phyloP scores from a whole-genome alignment of 768 basidiomycete genomes.

The Suillus subaureus region DNA sequence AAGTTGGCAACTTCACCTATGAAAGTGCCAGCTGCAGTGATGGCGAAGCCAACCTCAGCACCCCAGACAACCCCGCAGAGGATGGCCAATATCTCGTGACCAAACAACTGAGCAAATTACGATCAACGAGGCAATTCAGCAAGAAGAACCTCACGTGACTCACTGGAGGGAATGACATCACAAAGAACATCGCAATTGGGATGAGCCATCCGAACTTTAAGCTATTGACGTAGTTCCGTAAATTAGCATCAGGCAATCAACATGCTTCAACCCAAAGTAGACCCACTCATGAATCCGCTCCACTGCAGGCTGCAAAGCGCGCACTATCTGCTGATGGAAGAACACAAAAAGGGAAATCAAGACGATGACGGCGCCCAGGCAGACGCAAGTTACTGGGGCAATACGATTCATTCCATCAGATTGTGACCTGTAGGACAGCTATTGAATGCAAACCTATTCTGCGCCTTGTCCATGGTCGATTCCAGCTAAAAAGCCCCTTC shows the following conservation, averaged over 20 bases:
- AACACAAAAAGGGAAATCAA: slow-evolving; percentile 54
- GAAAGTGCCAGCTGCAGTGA: slow-evolving; percentile 77
- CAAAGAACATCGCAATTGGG: slow-evolving; percentile 72
- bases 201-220: slow-evolving; percentile 64
- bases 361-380: slow-evolving; percentile 44
- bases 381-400: slow-evolving; percentile 45
- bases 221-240: slow-evolving; percentile 28
- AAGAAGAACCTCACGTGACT: slow-evolving; percentile 23
- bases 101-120: slow-evolving; percentile 60
- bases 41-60: slow-evolving; percentile 76
- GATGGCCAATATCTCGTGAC: slow-evolving; percentile 84
- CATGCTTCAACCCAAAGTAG: slow-evolving; percentile 2
- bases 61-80: slow-evolving; percentile 86
- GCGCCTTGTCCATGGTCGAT: not conserved
- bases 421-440: not conserved
- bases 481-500: not conserved
- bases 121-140: slow-evolving; percentile 1
- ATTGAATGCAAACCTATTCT: slow-evolving; percentile 1
- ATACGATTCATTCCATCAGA: not conserved
- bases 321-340: slow-evolving; percentile 57
- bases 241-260: not conserved
- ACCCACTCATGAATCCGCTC: slow-evolving; percentile 39
- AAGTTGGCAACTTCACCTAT: slow-evolving; percentile 84
- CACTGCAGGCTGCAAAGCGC: slow-evolving; percentile 42
- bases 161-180: slow-evolving; percentile 79